A percentile compares a stretch with the other conserved stretches of the same genome.
phyloP scores from a whole-genome alignment of 2,329 filamentous ascomycete species.

The Monilinia fructigena region DNA sequence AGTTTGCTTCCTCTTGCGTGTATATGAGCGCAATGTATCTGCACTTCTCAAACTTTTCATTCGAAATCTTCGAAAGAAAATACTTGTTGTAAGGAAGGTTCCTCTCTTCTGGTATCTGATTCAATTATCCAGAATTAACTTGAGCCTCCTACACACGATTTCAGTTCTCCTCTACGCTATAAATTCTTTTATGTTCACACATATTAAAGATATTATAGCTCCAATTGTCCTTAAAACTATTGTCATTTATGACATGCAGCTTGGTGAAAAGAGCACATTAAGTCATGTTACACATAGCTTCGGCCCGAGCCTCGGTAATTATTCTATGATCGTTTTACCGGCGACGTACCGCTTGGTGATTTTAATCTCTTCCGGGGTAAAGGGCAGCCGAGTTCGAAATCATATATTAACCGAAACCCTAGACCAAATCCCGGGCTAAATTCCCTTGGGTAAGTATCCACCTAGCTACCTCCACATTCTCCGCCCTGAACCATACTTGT shows the following conservation, averaged over 20 bases:
- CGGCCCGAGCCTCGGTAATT: background rate
- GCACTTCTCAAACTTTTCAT: no score
- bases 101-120: no score
- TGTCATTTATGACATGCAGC: background rate
- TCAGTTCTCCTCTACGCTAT: no score
- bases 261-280: background rate
- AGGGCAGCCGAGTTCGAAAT: background rate
- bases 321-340: constrained; percentile 5
- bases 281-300: background rate
- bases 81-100: no score
- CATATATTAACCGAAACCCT: background rate
- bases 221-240: background rate
- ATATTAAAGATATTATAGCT: background rate
- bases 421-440: background rate
- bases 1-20: no score
- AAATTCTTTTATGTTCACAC: no score
- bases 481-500: background rate
- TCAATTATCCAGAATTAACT: no score
- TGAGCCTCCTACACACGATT: no score
- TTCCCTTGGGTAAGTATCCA: background rate
- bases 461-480: background rate
- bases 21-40: no score
- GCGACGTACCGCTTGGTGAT: background rate
- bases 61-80: no score
- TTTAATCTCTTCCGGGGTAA: background rate